Base-by-base conservation (phyloP, 345 rosid genomes). In the Microthlaspi erraticum region DNA sequence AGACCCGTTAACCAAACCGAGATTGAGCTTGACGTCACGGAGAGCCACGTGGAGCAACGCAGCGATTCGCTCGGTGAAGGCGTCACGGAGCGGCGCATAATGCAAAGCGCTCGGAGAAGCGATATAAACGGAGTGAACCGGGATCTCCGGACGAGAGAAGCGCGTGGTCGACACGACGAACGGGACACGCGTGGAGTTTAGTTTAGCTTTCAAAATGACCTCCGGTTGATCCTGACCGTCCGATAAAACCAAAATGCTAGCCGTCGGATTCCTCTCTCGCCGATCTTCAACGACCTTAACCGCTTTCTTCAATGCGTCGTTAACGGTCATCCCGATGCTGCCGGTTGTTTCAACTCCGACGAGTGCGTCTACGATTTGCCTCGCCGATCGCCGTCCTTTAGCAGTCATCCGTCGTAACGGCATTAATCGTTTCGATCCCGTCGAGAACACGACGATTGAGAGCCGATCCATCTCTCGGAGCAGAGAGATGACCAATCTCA, bases 221-320 rank as follows among this genome's bases (percentile, higher is more conserved):
- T 75, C 77, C 76, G 80, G 70, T 20, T 79, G 80, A 75, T 82
- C 79, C 7, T 80, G 86, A 58, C 88, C 85, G 80, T 84, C 91
- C 58, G 79, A 75, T 31, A 91, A 52, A 49, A 91, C 77, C 33
- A 89, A 55, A 16, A 93, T 82, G 43, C 77, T 84, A 36, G 96
- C 76, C 10, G 81, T 50, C n/a, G 88, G 85, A 66, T 93, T 93
- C 77, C 36, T 83, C 79, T 84, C 87, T 12, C 96, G 81, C 39
- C 98, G 90, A 78, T 93, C 98, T 51, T 89, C 96, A 34, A 91
- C 77, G 54, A 93, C 92, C 58, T 91, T 91, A 39, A 84, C 91
- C 19, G 97, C 97, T 77, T 93, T 93, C 37, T 88, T 89, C 8
- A 91, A 73, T 44, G 97, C 98, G 77, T 91, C 97, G 72, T 64